Evolutionary conservation across 371 early-diverging fungal genomes (phyloP).

Genomic region (Mortierella sp.): DNA sequence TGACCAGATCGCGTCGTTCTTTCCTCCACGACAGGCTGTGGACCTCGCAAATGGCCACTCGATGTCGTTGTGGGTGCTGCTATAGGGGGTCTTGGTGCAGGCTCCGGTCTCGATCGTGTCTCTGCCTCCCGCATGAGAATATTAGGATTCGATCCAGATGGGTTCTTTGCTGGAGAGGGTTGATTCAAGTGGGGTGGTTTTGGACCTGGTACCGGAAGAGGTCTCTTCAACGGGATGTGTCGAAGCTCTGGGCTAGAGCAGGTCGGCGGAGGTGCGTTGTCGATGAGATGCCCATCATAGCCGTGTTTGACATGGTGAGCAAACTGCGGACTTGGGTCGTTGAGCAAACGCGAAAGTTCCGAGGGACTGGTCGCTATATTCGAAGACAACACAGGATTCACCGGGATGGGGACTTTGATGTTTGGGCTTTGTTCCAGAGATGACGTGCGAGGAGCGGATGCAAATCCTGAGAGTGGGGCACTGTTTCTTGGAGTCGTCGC

Average conservation of each 20-base stretch:
- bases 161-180: not conserved
- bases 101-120: not conserved
- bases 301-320: constrained; percentile 16
- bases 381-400: not conserved
- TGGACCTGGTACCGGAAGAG: constrained; percentile 45
- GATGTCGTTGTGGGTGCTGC: not conserved
- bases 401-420: constrained; percentile 26
- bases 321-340: not conserved
- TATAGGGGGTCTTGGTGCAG: constrained; percentile 3
- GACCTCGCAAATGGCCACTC: constrained; percentile 21
- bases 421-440: constrained; percentile 7
- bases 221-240: constrained; percentile 48
- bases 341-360: constrained; percentile 27
- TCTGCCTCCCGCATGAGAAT: not conserved
- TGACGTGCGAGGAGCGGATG: constrained; percentile 13
- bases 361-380: constrained; percentile 23
- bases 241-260: constrained; percentile 23
- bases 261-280: constrained; percentile 3
- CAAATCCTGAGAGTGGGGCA: constrained; percentile 19
- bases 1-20: constrained; percentile 22
- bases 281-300: constrained; percentile 10
- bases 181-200: constrained; percentile 40
- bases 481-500: constrained; percentile 11
- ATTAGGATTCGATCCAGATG: not conserved
- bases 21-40: constrained; percentile 4